phyloP scores from a whole-genome alignment of 1,139 yeast species.

The Taphrina flavorubra region DNA sequence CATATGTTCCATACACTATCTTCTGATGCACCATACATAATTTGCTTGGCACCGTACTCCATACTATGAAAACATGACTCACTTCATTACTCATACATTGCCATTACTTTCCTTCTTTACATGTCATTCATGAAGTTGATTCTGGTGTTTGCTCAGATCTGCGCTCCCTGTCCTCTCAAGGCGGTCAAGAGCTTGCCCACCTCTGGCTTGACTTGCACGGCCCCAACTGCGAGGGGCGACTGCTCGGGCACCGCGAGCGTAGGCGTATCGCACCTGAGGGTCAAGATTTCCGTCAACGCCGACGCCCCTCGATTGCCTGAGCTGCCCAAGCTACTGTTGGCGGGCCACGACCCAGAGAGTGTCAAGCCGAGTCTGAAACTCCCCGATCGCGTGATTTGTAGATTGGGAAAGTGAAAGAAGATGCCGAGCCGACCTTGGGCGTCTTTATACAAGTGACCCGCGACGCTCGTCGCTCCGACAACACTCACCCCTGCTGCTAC shows the following conservation, averaged over 20 bases:
- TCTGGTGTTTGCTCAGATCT: not conserved
- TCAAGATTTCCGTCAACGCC: not conserved
- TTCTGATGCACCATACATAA: not conserved
- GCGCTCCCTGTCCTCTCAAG: slow-evolving; percentile 28
- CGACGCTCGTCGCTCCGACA: slow-evolving; percentile 9
- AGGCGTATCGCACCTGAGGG: not conserved
- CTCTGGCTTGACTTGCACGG: slow-evolving; percentile 7
- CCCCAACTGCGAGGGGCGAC: slow-evolving; percentile 18
- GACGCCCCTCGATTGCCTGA: not conserved
- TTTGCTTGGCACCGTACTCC: not conserved
- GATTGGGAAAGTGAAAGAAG: slow-evolving; percentile 23
- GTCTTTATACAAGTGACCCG: slow-evolving; percentile 19
- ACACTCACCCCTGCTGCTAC: not conserved
- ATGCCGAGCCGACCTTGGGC: slow-evolving; percentile 9
- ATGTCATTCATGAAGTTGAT: too few relatives aligned
- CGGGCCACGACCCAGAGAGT: slow-evolving; percentile 18
- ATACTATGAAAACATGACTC: not conserved
- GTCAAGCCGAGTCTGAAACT: slow-evolving; percentile 13
- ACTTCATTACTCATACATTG: slow-evolving; percentile 1
- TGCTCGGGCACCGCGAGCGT: slow-evolving; percentile 19
- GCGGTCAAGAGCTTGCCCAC: not conserved
- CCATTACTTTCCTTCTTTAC: not conserved
- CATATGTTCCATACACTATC: not conserved
- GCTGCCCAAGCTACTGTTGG: not conserved
- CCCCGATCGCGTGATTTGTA: slow-evolving; percentile 30